Evolutionary conservation across 352 stramenopile species (phyloP).

Genomic region (Globisporangium nagaii): DNA sequence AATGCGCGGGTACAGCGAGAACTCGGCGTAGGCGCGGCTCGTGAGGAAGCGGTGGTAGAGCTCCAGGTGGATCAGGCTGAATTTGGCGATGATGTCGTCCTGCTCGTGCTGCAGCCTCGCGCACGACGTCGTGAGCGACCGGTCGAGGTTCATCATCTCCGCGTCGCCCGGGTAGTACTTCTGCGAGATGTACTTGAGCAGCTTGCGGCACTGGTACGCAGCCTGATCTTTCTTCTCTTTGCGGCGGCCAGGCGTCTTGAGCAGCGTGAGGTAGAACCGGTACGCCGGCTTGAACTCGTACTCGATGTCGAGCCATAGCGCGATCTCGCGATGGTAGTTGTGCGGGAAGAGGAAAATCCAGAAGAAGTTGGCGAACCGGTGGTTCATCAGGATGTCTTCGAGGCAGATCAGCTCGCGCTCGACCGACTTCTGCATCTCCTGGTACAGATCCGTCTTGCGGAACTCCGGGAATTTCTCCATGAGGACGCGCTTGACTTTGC

Average conservation of each 20-base stretch:
- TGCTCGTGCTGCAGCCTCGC: constrained; percentile 68
- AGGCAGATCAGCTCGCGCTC: constrained; percentile 76
- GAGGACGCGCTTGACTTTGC: constrained; percentile 70
- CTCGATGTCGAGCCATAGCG: constrained; percentile 80
- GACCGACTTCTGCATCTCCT: constrained; percentile 75
- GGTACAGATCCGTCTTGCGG: constrained; percentile 72
- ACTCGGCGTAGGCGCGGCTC: constrained; percentile 79
- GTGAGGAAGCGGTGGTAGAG: constrained; percentile 83
- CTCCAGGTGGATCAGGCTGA: constrained; percentile 82
- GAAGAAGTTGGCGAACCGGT: constrained; percentile 85
- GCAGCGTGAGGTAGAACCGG: constrained; percentile 54
- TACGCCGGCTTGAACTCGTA: constrained; percentile 87
- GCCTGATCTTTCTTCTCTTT: constrained; percentile 59
- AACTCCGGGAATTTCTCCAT: constrained; percentile 81
- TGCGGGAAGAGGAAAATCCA: constrained; percentile 87
- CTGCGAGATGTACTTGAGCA: constrained; percentile 81
- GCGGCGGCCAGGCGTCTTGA: constrained; percentile 37
- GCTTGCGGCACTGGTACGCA: constrained; percentile 51
- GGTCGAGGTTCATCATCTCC: constrained; percentile 68
- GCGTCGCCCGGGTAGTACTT: constrained; percentile 78
- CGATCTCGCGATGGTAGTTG: constrained; percentile 85
- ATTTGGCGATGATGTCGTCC: constrained; percentile 79
- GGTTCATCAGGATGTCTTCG: constrained; percentile 86
- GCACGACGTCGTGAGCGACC: constrained; percentile 61
- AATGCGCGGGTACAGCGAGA: constrained; percentile 69